phyloP scores from a whole-genome alignment of 768 basidiomycete species.

The Melanogaster broomeanus region DNA sequence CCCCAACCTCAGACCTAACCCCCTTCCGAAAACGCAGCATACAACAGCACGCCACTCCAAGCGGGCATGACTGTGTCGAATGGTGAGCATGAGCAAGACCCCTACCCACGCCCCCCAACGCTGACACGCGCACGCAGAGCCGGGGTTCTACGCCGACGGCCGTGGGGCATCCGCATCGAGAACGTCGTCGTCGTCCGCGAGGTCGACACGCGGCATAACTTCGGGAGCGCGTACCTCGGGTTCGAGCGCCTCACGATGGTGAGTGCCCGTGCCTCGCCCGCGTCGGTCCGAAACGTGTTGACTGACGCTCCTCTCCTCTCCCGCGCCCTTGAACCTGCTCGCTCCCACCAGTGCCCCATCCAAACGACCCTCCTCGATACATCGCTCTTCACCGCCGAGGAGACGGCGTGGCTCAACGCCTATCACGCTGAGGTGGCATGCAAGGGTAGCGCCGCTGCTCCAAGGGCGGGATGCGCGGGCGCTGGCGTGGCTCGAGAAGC shows the following conservation, averaged over 20 bases:
- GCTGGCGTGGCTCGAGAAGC: conserved; percentile 22
- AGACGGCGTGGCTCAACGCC: conserved; percentile 78
- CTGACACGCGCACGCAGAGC: conserved; percentile 53
- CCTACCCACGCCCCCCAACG: not conserved
- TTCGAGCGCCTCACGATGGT: conserved; percentile 92
- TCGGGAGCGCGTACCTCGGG: conserved; percentile 80
- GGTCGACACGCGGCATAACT: conserved; percentile 71
- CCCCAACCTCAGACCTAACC: not conserved
- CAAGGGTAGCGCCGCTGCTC: conserved; percentile 64
- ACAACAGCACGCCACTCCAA: conserved; percentile 72
- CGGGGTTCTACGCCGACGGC: conserved; percentile 92
- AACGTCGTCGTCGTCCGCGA: conserved; percentile 80
- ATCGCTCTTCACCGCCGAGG: conserved; percentile 59
- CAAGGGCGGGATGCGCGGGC: conserved; percentile 32
- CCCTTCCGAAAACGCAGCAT: conserved; percentile 40
- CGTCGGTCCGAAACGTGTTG: too few species aligned
- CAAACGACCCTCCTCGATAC: conserved; percentile 79
- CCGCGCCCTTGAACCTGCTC: not conserved
- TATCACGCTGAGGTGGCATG: conserved; percentile 73
- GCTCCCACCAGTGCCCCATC: conserved; percentile 64
- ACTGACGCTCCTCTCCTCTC: not conserved
- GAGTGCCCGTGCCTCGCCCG: conserved; percentile 28
- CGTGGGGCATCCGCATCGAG: conserved; percentile 92
- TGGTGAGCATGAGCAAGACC: conserved; percentile 35
- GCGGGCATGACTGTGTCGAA: conserved; percentile 91